Evolutionary conservation across 2,329 filamentous ascomycete genomes (phyloP), one percentile per base, ranked within the genome.

Genomic region (Xylariaceae sp.): DNA sequence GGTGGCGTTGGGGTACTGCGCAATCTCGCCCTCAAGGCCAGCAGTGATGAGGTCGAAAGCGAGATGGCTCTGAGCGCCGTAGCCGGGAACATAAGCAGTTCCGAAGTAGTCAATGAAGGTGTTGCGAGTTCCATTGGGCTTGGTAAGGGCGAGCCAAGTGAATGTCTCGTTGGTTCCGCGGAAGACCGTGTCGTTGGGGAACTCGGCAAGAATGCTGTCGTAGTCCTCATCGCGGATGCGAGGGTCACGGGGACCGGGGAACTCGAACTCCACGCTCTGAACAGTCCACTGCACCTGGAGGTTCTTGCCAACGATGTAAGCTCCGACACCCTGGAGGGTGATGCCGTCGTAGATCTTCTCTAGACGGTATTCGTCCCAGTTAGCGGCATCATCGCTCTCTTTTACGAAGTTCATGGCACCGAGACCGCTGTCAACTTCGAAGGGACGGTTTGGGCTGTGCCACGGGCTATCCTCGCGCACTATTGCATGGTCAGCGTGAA

Each of bases 81-180:
- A 50, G 12, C 48, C 48, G 15, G 48, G 39, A 15, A 50, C 48
- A 27, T 43, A 50, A 10, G 40, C 33, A 2, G 17, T 35, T 12
- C 48, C 48, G 14, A 51, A 51, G 15, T 31, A 19, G 42, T 51
- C 33, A 32, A 49, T 40, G 47, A 49, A 45, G 30, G 38, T 49
- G 43, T 45, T 45, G 35, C 50, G 45, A 40, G 47, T 50, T 4
- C 39, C 51, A 3, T 5, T 38, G 27, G 51, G 51, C 44, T 53
- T 53, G 33, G 12, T 14, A 10, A 12, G 31, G 11, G 45, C 46
- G 15, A 53, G n/a, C 15, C 35, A 47, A 7, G 45, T 50, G 36
- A 50, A 53, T 14, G 51, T 53, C 14, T 40, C n/a, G 44, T 53
- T 53, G 47, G 39, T 50, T 19, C 47, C 51, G 4, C 39, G 27